Base-by-base conservation (phyloP, 163 green algal species). In the Prototheca wickerhamii region DNA sequence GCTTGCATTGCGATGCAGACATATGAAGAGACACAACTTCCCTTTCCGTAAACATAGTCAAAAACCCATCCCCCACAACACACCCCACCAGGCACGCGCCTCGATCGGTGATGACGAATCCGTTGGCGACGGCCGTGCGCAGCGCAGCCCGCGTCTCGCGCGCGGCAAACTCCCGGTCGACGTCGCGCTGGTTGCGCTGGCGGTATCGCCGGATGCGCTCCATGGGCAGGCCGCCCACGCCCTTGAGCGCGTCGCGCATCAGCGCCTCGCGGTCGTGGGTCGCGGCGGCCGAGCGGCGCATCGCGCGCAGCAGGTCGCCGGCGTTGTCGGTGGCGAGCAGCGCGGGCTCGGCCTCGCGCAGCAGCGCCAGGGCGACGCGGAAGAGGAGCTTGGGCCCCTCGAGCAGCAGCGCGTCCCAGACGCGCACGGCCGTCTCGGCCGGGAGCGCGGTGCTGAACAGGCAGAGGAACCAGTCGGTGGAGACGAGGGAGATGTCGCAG, bases 371-470 rank as follows among this genome's bases (percentile, higher is more conserved):
- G 5, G 81, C 79, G 17, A 91, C 75, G 0, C 87, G 76, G 70
- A 86, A 95, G 40, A 95, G 68, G 29, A 93, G 73, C 79, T 95
- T 95, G 51, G 83, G 75, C 1, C 88, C 87, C 67, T 95, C 88
- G 44, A 74, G 72, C 26, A 95, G 79, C 46, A 95, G 71, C 10
- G 77, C 67, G 68, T 95, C 88, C 87, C 86, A 95, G 28, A 91
- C 73, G 4, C 88, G 73, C 8, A 63, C 60, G 17, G 76, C 73
- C 5, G 83, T 91, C 77, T 92, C 68, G 35, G 75, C 65, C 0
- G 85, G 85, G 50, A 92, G 49, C 4, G 75, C 76, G 31, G 79
- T 86, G 26, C 49, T 72, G 67, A 83, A 92, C 21, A 91, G 72
- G 72, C 85, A 87, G 21, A 92, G 71, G 69, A 89, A 89, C 83